Conservation (phyloP, 176 grass and related monocot genomes). For the maize (Zea mays) region Zm-B73-REFERENCE-NAM-5.0 NC_050098.1:116788501-116789000, state of each 20-base stretch:
- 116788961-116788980: conserved; percentile 34
- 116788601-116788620: too few relatives aligned
- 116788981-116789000: too few relatives aligned
- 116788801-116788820: conserved; percentile 67
- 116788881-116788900: background rate
- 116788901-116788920: too few relatives aligned
- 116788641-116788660: background rate
- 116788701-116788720: background rate
- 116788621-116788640: background rate
- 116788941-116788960: conserved; percentile 64
- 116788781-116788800: conserved; percentile 73
- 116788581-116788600: too few relatives aligned
- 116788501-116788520: background rate
- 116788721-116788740: conserved; percentile 18
- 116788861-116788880: conserved; percentile 21
- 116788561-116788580: background rate
- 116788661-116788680: background rate
- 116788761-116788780: conserved; percentile 74
- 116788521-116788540: background rate
- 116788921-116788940: conserved; percentile 49
- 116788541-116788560: background rate
- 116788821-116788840: conserved; percentile 66
- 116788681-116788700: conserved; percentile 13
- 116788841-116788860: conserved; percentile 6
- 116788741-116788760: conserved; percentile 59